Evolutionary conservation across 2,329 filamentous ascomycete species (phyloP).

Genomic region (Didymellaceae sp.): DNA sequence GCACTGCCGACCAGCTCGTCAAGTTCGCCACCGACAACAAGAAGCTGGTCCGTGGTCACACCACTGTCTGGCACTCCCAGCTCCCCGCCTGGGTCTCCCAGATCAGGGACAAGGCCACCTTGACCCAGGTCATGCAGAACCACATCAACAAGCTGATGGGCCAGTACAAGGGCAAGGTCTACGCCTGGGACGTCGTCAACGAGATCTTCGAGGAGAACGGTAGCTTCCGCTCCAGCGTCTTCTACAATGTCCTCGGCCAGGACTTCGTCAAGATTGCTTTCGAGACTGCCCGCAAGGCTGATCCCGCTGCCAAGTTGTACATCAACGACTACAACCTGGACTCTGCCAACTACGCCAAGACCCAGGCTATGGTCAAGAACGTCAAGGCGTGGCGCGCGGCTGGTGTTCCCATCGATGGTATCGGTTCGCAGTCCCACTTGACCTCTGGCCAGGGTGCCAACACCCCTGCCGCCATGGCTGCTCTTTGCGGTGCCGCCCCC

Average conservation of each 20-base stretch:
- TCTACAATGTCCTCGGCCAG: slow-evolving; percentile 70
- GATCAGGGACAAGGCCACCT: slow-evolving; percentile 59
- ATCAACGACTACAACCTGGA: slow-evolving; percentile 78
- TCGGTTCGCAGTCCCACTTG: slow-evolving; percentile 61
- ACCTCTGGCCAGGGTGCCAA: slow-evolving; percentile 56
- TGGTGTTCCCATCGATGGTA: slow-evolving; percentile 71
- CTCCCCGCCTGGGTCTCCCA: slow-evolving; percentile 63
- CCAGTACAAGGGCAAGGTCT: slow-evolving; percentile 69
- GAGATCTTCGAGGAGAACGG: slow-evolving; percentile 70
- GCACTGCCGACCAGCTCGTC: slow-evolving; percentile 62
- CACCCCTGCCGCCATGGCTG: slow-evolving; percentile 56
- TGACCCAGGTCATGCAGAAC: slow-evolving; percentile 66
- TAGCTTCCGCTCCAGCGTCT: slow-evolving; percentile 65
- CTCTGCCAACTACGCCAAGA: slow-evolving; percentile 65
- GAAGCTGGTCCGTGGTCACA: slow-evolving; percentile 69
- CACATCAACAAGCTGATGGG: slow-evolving; percentile 66
- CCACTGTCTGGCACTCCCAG: slow-evolving; percentile 67
- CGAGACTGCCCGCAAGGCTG: slow-evolving; percentile 69
- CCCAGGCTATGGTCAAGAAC: slow-evolving; percentile 61
- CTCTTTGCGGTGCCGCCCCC: slow-evolving; percentile 60
- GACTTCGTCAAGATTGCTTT: slow-evolving; percentile 76
- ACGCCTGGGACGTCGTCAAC: slow-evolving; percentile 69
- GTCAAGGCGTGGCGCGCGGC: slow-evolving; percentile 70
- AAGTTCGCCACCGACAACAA: slow-evolving; percentile 65
- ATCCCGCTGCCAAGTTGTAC: slow-evolving; percentile 73